phyloP scores from a whole-genome alignment of 1,284 basidiomycete genomes.

The Ceratobasidium sp. region DNA sequence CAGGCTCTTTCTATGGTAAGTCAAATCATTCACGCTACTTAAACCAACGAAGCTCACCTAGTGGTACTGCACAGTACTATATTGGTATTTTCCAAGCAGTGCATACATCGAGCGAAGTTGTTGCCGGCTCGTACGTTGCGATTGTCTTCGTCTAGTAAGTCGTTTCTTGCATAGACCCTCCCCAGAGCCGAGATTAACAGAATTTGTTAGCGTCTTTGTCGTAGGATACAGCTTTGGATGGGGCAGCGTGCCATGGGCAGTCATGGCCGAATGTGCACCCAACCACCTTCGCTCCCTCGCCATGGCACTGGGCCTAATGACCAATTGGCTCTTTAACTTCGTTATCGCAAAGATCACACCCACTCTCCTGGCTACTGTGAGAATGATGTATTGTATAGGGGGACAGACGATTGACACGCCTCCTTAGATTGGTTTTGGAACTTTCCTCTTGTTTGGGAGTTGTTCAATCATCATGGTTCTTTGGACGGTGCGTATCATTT shows the following conservation, averaged over 20 bases:
- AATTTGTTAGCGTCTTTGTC: conserved; percentile 2
- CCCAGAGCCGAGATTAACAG: not conserved
- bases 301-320: conserved; percentile 51
- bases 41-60: not conserved
- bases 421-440: conserved; percentile 49
- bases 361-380: conserved; percentile 53
- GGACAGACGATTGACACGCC: not conserved
- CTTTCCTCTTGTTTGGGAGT: conserved; percentile 51
- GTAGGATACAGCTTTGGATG: conserved; percentile 41
- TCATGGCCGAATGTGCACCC: conserved; percentile 54
- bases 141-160: conserved; percentile 49
- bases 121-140: conserved; percentile 44
- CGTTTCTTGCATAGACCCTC: not conserved
- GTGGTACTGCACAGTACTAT: conserved; percentile 44
- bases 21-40: not conserved
- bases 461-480: conserved; percentile 49
- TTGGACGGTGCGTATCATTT: conserved; percentile 49
- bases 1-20: conserved; percentile 44
- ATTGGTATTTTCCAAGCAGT: conserved; percentile 46
- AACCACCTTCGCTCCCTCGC: conserved; percentile 55
- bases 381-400: conserved; percentile 8
- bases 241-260: conserved; percentile 50
- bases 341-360: conserved; percentile 54
- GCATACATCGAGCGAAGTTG: conserved; percentile 38
- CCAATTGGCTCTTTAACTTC: conserved; percentile 53